Conservation (phyloP, 2,329 filamentous ascomycete genomes). For the Monosporascus sp. region DNA sequence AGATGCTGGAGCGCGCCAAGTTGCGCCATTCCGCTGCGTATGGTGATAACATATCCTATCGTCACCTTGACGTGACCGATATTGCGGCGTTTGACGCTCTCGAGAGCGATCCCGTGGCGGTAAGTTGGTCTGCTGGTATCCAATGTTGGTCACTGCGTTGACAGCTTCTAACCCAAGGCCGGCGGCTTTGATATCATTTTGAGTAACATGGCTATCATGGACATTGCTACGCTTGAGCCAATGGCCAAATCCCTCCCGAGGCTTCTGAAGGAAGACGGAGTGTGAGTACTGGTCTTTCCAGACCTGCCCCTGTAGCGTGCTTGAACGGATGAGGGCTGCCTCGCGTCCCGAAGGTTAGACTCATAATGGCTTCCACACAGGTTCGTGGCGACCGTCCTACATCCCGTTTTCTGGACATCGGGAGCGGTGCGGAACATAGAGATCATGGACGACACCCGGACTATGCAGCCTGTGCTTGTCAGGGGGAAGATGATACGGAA, state of each 20-base stretch:
- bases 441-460: constrained; percentile 30
- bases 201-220: constrained; percentile 47
- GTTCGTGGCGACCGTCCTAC: constrained; percentile 42
- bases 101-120: neutral
- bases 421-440: constrained; percentile 33
- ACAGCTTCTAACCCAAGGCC: constrained; percentile 12
- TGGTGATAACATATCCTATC: constrained; percentile 22
- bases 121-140: neutral
- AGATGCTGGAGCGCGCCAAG: constrained; percentile 35
- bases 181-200: constrained; percentile 36
- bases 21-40: constrained; percentile 9
- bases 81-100: constrained; percentile 25
- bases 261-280: constrained; percentile 34
- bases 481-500: constrained; percentile 33
- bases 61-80: constrained; percentile 34
- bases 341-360: too few species aligned
- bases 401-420: constrained; percentile 45
- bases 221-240: constrained; percentile 37
- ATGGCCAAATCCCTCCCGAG: constrained; percentile 35
- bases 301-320: too few species aligned
- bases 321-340: too few species aligned
- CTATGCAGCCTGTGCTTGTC: constrained; percentile 29
- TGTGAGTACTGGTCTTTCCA: constrained; percentile 27
- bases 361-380: constrained; percentile 16
- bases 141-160: neutral